Base-by-base conservation (phyloP, 495 filamentous ascomycete species). In the Chaetomium cochliodes region DNA sequence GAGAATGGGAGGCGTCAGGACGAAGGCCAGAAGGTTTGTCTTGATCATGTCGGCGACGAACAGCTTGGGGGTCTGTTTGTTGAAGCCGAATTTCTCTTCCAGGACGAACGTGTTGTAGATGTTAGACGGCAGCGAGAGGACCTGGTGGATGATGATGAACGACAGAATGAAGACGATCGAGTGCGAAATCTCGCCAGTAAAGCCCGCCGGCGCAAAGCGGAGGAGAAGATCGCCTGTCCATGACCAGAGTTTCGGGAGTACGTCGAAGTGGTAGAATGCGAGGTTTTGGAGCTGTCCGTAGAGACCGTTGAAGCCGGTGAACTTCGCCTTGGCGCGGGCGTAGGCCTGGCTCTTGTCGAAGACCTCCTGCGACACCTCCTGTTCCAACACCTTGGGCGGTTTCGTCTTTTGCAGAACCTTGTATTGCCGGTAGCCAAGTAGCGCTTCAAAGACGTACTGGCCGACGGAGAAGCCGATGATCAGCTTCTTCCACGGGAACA, bases 321-420 rank as follows among this genome's bases (percentile, higher is more conserved):
- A 98, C 76, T 92, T 90, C 56, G 92, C 91, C 79, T 98, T 98
- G 65, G 92, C 92, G 65, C 94, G 88, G 73, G 92, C 92, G 74
- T 98, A 98, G 70, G 89, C 91, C 89, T 98, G 94, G 77, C 89
- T 91, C 75, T 97, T 96, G 76, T 98, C 93, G 73, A 89, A 97
- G 60, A 90, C 91, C 71, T 96, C 87, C 71, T 96, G 89, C 12
- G 90, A 86, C 56, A 98, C 90, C 72, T 96, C 93, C 41, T 87
- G 86, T 63, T 90, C 84, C 28, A 98, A 84, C 18, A 94, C 90
- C 77, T 91, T 88, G 7, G 94, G 96, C 11, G 89, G 84, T 69
- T 87, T 88, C 0, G 83, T 94, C 60, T 86, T 86, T 69, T 91
- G 84, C 39, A 97, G 83, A 50, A 97, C 87, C 51, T 85, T 82